These are phyloP conservation scores for Afroboletus lepidellus DNA, from an alignment of 1,284 basidiomycete genomes.

Conservation along the genomic window DNA sequence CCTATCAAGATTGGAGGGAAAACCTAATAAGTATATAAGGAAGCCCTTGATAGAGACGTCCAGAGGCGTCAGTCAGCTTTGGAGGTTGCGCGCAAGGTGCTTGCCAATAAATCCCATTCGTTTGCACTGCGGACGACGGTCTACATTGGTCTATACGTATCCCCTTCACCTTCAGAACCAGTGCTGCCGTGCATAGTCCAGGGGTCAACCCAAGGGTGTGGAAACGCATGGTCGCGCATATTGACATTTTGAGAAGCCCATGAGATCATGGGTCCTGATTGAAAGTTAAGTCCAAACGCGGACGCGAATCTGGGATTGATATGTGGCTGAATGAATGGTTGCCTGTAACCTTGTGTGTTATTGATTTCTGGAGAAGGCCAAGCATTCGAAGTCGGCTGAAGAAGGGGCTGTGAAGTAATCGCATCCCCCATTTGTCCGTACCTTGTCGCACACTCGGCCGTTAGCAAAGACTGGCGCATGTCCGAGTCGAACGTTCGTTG, in stretches of 20 bases:
- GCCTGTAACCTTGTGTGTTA: constrained; percentile 31
- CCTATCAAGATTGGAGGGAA: neutral
- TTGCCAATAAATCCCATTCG: constrained; percentile 21
- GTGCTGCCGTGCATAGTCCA: constrained; percentile 30
- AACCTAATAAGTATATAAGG: neutral
- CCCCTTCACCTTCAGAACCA: constrained; percentile 17
- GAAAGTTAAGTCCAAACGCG: constrained; percentile 47
- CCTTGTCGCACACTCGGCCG: constrained; percentile 45
- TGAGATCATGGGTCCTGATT: constrained; percentile 13
- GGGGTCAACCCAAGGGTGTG: constrained; percentile 26
- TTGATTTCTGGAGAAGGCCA: constrained; percentile 17
- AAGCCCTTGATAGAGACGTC: neutral
- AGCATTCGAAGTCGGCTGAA: constrained; percentile 13
- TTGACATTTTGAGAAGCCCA: constrained; percentile 15
- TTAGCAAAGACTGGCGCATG: constrained; percentile 40
- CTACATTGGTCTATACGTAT: constrained; percentile 31
- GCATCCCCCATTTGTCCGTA: constrained; percentile 41
- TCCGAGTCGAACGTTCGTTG: constrained; percentile 32
- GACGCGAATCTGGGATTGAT: constrained; percentile 75
- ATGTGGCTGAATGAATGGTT: constrained; percentile 68
- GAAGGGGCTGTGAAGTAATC: constrained; percentile 11
- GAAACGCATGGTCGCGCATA: constrained; percentile 9
- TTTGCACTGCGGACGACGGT: constrained; percentile 9
- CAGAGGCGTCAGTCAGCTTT: constrained; percentile 1
- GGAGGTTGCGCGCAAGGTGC: constrained; percentile 1